A percentile compares a stretch with the other conserved stretches of the same genome.
These are phyloP conservation scores for Ramularia collo-cygni DNA, from an alignment of 2,329 filamentous ascomycete species.

Conservation along the genomic window DNA sequence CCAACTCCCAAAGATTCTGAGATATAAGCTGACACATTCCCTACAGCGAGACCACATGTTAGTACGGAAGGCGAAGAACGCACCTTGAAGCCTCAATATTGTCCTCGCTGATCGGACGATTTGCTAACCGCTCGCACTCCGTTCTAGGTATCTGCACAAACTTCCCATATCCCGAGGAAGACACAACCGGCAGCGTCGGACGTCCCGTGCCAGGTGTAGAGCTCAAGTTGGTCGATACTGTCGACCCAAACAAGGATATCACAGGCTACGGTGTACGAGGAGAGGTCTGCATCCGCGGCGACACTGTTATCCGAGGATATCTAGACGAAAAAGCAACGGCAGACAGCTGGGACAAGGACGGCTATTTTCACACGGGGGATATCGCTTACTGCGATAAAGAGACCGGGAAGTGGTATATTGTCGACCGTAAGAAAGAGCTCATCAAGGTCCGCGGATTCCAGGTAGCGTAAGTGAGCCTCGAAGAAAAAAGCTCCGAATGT, in stretches of 20 bases:
- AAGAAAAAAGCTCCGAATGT: too few species aligned
- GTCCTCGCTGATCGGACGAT: too few species aligned
- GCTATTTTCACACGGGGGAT: conserved; percentile 51
- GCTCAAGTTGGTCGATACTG: conserved; percentile 60
- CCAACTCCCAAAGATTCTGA: too few species aligned
- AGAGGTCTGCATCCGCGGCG: conserved; percentile 71
- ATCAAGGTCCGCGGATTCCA: conserved; percentile 58
- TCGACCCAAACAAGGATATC: conserved; percentile 57
- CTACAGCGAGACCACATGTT: too few species aligned
- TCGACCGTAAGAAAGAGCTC: conserved; percentile 68
- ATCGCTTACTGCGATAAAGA: conserved; percentile 66
- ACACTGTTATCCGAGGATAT: conserved; percentile 73
- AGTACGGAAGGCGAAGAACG: neutral
- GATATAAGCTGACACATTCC: too few species aligned
- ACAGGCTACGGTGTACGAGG: conserved; percentile 65
- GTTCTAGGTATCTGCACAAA: conserved; percentile 60
- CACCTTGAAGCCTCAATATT: neutral
- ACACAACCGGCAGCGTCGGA: conserved; percentile 65
- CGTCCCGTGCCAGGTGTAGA: conserved; percentile 58
- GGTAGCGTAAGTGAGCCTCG: too few species aligned
- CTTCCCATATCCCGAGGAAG: conserved; percentile 54
- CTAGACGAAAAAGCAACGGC: conserved; percentile 57
- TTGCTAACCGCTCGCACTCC: too few species aligned
- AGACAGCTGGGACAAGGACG: conserved; percentile 64
- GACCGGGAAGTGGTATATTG: conserved; percentile 76